Conservation (phyloP, 2,329 filamentous ascomycete genomes). For the Bipolaris zeicola region DNA sequence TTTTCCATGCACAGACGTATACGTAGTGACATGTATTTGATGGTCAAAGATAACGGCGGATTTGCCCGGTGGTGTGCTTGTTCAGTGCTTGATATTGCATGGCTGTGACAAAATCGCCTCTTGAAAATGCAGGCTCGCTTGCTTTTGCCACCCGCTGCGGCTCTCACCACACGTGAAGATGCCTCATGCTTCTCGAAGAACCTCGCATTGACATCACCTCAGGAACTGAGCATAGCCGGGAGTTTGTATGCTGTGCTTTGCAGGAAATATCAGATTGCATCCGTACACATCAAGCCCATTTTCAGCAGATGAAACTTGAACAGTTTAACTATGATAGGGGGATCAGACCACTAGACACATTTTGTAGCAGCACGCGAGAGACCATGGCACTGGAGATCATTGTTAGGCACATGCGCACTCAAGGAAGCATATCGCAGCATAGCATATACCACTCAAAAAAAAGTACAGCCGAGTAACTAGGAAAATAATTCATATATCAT, state of each 20-base stretch:
- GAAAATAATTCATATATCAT: slow-evolving; percentile 13
- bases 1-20: slow-evolving; percentile 14
- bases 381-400: background rate
- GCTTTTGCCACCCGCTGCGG: background rate
- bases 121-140: background rate
- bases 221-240: background rate
- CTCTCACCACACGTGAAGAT: background rate
- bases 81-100: background rate
- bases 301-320: background rate
- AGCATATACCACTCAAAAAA: background rate
- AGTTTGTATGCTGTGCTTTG: background rate
- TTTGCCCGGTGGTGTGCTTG: slow-evolving; percentile 4
- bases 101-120: background rate
- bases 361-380: background rate
- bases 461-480: background rate
- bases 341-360: background rate
- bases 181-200: background rate
- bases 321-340: background rate
- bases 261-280: background rate
- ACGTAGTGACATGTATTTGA: slow-evolving; percentile 6
- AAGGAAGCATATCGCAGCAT: background rate
- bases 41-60: slow-evolving; percentile 3
- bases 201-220: background rate
- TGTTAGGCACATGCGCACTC: background rate
- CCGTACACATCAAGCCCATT: background rate